phyloP scores from a whole-genome alignment of 257 asterid species.

The Coffea canephora region DNA sequence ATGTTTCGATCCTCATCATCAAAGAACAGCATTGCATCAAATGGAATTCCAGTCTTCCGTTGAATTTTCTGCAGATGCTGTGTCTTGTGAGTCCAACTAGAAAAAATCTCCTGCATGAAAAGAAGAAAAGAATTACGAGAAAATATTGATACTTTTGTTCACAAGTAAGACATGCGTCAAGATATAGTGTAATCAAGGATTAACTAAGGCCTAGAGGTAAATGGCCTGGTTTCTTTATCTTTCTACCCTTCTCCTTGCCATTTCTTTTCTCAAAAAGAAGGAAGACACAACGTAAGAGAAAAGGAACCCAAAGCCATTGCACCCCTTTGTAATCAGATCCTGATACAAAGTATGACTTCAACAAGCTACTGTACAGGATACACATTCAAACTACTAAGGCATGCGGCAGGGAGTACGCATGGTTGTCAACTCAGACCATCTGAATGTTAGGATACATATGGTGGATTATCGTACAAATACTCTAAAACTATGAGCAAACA shows the following conservation, averaged over 20 bases:
- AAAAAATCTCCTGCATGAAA: constrained; percentile 36
- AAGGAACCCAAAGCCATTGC: not conserved
- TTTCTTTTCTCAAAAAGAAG: not conserved
- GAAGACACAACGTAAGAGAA: not conserved
- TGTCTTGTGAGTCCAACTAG: constrained; percentile 36
- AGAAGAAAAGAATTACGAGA: not conserved
- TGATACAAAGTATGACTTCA: not conserved
- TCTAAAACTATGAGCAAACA: not conserved
- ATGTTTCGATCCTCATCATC: constrained; percentile 38
- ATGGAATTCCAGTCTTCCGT: constrained; percentile 27
- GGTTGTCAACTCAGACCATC: not conserved
- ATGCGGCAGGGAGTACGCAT: not conserved
- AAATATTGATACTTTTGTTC: not conserved
- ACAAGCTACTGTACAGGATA: not conserved
- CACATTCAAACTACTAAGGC: not conserved
- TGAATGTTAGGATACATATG: too few species aligned
- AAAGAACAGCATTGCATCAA: constrained; percentile 36
- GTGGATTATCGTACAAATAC: not conserved
- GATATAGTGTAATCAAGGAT: not conserved
- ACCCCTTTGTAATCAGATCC: not conserved
- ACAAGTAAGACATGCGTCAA: not conserved
- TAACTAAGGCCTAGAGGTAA: not conserved
- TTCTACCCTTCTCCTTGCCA: not conserved
- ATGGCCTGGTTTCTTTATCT: not conserved
- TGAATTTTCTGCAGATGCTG: constrained; percentile 37